Evolutionary conservation across 805 yeast species (phyloP).

Genomic region (Suhomyces canberraensis): DNA sequence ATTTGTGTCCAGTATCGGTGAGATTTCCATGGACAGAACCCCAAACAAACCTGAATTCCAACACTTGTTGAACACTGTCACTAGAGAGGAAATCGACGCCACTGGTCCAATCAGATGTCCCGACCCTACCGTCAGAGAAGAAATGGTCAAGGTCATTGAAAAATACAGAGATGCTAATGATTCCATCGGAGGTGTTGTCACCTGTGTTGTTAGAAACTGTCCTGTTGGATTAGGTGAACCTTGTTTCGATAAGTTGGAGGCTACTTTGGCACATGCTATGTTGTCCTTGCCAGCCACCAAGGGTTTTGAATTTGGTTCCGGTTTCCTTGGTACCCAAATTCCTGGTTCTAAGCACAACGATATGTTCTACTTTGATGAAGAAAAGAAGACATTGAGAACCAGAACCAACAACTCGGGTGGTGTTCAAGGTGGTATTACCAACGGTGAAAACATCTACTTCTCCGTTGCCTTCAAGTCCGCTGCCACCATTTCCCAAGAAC

Average conservation of each 20-base stretch:
- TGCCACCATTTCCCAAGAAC: slow-evolving; percentile 94
- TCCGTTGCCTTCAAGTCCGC: slow-evolving; percentile 97
- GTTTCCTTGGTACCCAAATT: slow-evolving; percentile 82
- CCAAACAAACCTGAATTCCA: slow-evolving; percentile 63
- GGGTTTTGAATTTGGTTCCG: slow-evolving; percentile 97
- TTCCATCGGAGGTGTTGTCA: slow-evolving; percentile 96
- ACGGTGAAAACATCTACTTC: slow-evolving; percentile 93
- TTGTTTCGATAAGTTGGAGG: slow-evolving; percentile 94
- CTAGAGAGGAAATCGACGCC: slow-evolving; percentile 85
- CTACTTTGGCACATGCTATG: slow-evolving; percentile 96
- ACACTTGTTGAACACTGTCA: slow-evolving; percentile 64
- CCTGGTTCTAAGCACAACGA: slow-evolving; percentile 96
- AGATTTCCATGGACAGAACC: slow-evolving; percentile 70
- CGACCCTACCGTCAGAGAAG: slow-evolving; percentile 61
- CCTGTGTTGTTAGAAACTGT: slow-evolving; percentile 91
- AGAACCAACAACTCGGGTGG: slow-evolving; percentile 93
- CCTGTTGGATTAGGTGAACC: slow-evolving; percentile 99
- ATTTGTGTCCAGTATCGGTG: slow-evolving; percentile 91
- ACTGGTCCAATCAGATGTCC: slow-evolving; percentile 95
- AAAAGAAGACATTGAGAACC: slow-evolving; percentile 69
- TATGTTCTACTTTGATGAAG: slow-evolving; percentile 64
- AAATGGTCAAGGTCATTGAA: slow-evolving; percentile 86
- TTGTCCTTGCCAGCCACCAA: slow-evolving; percentile 95
- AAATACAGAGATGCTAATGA: slow-evolving; percentile 81
- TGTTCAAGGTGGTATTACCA: slow-evolving; percentile 95